These are phyloP conservation scores for Alternaria sp. DNA, from an alignment of 2,329 filamentous ascomycete genomes.

Conservation along the genomic window DNA sequence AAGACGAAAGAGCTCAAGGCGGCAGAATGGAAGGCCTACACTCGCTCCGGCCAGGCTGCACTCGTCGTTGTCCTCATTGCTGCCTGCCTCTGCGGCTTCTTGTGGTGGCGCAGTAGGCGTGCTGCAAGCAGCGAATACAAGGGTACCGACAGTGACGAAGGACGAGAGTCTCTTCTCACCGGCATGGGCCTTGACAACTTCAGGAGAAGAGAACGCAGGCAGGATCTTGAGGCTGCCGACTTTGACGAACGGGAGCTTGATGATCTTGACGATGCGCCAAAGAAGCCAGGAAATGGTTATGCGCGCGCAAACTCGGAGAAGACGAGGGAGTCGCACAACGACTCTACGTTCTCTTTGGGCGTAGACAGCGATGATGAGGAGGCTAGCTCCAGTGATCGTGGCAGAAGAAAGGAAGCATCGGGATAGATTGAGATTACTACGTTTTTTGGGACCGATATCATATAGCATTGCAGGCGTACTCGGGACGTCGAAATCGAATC, in stretches of 20 bases:
- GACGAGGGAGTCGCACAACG: constrained; percentile 44
- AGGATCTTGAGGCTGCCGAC: constrained; percentile 68
- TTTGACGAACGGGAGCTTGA: constrained; percentile 71
- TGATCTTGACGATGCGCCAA: constrained; percentile 54
- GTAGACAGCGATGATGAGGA: constrained; percentile 53
- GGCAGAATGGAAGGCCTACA: constrained; percentile 89
- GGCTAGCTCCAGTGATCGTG: constrained; percentile 45
- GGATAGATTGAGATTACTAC: constrained; percentile 7
- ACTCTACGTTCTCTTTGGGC: constrained; percentile 59
- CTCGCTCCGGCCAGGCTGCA: constrained; percentile 84
- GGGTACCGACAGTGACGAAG: constrained; percentile 54
- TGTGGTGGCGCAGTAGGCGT: constrained; percentile 64
- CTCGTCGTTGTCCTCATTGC: constrained; percentile 82
- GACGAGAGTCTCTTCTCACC: constrained; percentile 54
- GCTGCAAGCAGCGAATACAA: constrained; percentile 54
- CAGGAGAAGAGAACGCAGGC: constrained; percentile 49
- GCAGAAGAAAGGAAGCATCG: constrained; percentile 42
- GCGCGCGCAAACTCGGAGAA: constrained; percentile 35
- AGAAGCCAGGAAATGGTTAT: constrained; percentile 37
- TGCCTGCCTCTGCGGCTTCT: constrained; percentile 77
- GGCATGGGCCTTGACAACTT: constrained; percentile 61
- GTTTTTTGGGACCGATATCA: not conserved
- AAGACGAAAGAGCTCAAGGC: constrained; percentile 79
- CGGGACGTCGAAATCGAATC: not conserved
- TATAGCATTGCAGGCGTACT: constrained; percentile 2